Conservation (phyloP, 805 yeast genomes). For the Pichia cephalocereana region DNA sequence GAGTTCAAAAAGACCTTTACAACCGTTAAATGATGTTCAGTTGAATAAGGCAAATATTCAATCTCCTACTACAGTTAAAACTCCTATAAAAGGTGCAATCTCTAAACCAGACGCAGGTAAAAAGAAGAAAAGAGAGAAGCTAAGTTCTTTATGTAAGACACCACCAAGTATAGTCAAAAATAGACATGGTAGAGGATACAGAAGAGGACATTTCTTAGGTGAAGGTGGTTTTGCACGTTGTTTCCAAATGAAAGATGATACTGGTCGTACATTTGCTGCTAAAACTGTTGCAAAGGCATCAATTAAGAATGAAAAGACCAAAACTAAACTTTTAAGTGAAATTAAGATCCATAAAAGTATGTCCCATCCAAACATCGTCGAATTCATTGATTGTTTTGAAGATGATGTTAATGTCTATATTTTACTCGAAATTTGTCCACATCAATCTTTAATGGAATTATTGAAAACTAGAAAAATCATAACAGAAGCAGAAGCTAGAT, state of each 20-base stretch:
- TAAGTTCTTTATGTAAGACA: constrained; percentile 86
- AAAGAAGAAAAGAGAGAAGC: constrained; percentile 78
- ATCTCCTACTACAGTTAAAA: constrained; percentile 21
- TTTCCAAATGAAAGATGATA: constrained; percentile 88
- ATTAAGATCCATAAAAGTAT: constrained; percentile 90
- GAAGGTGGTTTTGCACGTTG: constrained; percentile 99
- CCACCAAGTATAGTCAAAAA: constrained; percentile 93
- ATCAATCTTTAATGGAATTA: constrained; percentile 90
- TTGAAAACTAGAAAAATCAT: constrained; percentile 75
- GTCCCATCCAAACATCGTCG: constrained; percentile 83
- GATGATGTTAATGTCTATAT: constrained; percentile 93
- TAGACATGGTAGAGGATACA: constrained; percentile 78
- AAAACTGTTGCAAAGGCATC: constrained; percentile 97
- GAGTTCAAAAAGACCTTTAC: constrained; percentile 36
- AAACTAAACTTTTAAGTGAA: constrained; percentile 78
- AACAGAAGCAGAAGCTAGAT: constrained; percentile 87
- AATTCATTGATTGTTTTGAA: constrained; percentile 93
- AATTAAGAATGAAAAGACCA: constrained; percentile 82
- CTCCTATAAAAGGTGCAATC: constrained; percentile 33
- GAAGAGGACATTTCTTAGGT: constrained; percentile 84
- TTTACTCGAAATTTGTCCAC: constrained; percentile 87
- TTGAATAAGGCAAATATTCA: constrained; percentile 34
- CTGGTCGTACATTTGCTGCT: constrained; percentile 86
- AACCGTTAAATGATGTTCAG: constrained; percentile 45
- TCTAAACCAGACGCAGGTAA: constrained; percentile 22